Conservation (phyloP, 257 asterid species). For the Solanum tarijense region DNA sequence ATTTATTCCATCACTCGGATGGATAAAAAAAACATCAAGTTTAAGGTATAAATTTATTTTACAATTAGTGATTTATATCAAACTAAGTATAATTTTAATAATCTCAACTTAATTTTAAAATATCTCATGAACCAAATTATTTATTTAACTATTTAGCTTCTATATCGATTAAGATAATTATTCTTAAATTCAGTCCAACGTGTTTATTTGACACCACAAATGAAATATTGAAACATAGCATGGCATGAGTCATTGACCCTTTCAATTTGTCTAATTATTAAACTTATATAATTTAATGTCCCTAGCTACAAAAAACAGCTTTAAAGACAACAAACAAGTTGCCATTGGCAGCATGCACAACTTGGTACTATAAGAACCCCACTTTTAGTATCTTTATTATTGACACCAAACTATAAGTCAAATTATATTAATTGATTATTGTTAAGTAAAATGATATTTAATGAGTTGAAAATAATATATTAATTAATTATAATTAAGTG, state of each 20-base stretch:
- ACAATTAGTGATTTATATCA: background rate
- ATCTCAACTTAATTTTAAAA: too few relatives aligned
- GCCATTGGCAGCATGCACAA: background rate
- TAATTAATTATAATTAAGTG: background rate
- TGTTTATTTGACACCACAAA: background rate
- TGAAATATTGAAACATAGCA: background rate
- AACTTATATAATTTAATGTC: background rate
- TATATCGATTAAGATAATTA: background rate
- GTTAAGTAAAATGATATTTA: background rate
- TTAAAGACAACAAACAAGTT: background rate
- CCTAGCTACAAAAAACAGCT: background rate
- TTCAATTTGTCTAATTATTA: background rate
- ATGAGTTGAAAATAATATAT: background rate
- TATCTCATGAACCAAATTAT: too few relatives aligned
- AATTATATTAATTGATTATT: background rate
- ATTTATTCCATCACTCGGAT: background rate
- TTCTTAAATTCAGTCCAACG: background rate
- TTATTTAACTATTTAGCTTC: background rate
- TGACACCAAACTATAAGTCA: background rate
- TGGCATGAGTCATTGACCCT: background rate
- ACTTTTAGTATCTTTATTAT: background rate
- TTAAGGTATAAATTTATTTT: background rate
- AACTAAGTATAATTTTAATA: too few relatives aligned
- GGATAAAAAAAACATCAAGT: too few relatives aligned
- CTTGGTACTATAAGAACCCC: constrained; percentile 1